Conservation (phyloP, 2,329 filamentous ascomycete genomes). For the Cercospora brassicicola region DNA sequence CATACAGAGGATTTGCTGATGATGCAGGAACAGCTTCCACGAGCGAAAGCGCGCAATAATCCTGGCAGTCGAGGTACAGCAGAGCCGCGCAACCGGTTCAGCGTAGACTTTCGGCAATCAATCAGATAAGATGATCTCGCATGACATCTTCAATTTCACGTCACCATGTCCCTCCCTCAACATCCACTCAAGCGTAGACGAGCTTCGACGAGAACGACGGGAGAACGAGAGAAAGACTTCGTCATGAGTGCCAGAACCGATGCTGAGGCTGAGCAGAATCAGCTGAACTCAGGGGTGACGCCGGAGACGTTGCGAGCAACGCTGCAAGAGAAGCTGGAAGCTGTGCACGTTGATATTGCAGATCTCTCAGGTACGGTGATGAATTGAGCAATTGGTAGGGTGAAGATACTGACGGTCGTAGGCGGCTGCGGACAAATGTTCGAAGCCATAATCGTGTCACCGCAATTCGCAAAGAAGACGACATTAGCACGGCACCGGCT, state of each 20-base stretch:
- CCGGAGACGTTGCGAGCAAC: conserved; percentile 68
- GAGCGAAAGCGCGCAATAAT: neutral
- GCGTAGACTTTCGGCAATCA: neutral
- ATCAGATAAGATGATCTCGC: conserved; percentile 12
- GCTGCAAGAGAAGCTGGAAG: conserved; percentile 68
- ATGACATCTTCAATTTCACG: conserved; percentile 5
- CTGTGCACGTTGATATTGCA: conserved; percentile 79
- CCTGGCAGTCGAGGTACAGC: neutral
- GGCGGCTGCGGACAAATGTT: conserved; percentile 71
- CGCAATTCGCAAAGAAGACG: conserved; percentile 54
- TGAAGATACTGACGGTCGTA: conserved; percentile 35
- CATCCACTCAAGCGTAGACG: conserved; percentile 4
- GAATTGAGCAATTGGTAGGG: neutral
- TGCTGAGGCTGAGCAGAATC: conserved; percentile 52
- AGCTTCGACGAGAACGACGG: conserved; percentile 5
- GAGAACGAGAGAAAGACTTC: conserved; percentile 11
- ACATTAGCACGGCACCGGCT: conserved; percentile 82
- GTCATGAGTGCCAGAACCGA: conserved; percentile 49
- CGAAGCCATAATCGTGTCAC: conserved; percentile 65
- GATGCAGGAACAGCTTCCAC: neutral
- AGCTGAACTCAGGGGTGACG: conserved; percentile 60
- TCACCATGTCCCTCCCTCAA: neutral
- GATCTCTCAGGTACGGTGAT: conserved; percentile 79
- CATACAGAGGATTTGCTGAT: conserved; percentile 9
- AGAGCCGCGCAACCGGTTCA: neutral